A percentile compares a stretch with the other conserved stretches of the same genome.
Conservation (phyloP, 116 monocot species). For the Zostera marina region DNA sequence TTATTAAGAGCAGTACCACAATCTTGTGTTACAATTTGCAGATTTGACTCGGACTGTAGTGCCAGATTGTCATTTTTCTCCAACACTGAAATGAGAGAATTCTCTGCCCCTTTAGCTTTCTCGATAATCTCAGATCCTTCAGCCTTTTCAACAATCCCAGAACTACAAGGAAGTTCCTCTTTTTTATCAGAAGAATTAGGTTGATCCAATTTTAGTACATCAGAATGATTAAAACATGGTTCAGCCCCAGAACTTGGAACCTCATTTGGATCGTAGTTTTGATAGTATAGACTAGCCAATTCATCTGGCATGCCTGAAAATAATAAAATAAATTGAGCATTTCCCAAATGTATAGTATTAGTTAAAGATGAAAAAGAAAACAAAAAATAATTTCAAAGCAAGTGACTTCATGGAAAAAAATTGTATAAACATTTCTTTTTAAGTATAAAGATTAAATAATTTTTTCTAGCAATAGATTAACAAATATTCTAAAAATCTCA, state of each 20-base stretch:
- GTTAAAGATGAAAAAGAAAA: not conserved
- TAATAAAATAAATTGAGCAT: slow-evolving; percentile 2
- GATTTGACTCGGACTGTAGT: slow-evolving; percentile 3
- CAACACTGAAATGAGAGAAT: slow-evolving; percentile 1
- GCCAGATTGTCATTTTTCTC: slow-evolving; percentile 10
- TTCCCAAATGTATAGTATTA: not conserved
- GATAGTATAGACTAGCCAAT: slow-evolving; percentile 27
- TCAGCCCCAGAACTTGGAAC: slow-evolving; percentile 8
- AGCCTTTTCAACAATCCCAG: slow-evolving; percentile 10
- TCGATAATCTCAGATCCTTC: slow-evolving; percentile 8
- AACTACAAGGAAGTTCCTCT: slow-evolving; percentile 3
- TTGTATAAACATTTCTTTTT: too few species aligned
- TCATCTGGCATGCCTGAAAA: slow-evolving; percentile 47
- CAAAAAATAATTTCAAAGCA: too few species aligned
- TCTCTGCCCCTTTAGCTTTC: slow-evolving; percentile 2
- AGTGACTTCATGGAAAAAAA: too few species aligned
- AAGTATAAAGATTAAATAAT: too few species aligned
- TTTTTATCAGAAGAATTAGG: not conserved
- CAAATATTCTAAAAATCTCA: slow-evolving; percentile 10
- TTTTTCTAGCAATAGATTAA: not conserved
- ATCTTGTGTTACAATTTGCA: slow-evolving; percentile 1
- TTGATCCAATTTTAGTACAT: slow-evolving; percentile 15
- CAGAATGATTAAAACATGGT: slow-evolving; percentile 10
- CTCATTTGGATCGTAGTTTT: slow-evolving; percentile 20
- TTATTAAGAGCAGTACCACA: not conserved